A percentile compares a stretch with the other conserved stretches of the same genome.
Evolutionary conservation across 352 stramenopile genomes (phyloP).

Genomic region (Globisporangium middletonii): DNA sequence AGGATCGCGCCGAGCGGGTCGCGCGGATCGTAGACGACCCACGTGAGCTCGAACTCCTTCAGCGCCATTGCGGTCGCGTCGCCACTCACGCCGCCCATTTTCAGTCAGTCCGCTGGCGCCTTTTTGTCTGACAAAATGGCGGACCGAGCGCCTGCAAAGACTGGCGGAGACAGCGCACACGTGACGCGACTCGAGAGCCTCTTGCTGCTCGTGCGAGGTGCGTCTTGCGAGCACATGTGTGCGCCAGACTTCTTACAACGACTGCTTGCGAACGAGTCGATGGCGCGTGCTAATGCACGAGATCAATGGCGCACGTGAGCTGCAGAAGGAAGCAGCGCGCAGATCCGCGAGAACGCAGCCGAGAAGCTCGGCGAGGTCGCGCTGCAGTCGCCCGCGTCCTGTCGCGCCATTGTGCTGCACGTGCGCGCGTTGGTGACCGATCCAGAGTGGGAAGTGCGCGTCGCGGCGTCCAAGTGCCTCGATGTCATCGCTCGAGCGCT

Average conservation of each 20-base stretch:
- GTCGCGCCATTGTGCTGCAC: slow-evolving; percentile 23
- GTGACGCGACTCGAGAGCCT: slow-evolving; percentile 73
- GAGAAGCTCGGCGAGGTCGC: slow-evolving; percentile 67
- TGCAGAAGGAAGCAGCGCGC: slow-evolving; percentile 62
- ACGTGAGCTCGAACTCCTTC: slow-evolving; percentile 78
- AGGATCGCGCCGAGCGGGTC: slow-evolving; percentile 62
- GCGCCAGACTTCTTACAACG: no score
- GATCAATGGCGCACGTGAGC: no score
- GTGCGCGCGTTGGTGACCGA: slow-evolving; percentile 46
- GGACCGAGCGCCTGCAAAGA: no score
- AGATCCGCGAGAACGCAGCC: slow-evolving; percentile 63
- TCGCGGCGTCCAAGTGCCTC: slow-evolving; percentile 62
- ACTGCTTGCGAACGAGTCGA: neutral
- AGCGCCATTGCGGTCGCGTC: slow-evolving; percentile 17
- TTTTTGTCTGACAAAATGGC: no score
- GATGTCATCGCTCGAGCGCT: slow-evolving; percentile 47
- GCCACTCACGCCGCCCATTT: neutral
- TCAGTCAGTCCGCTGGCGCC: neutral
- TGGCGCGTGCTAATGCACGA: neutral
- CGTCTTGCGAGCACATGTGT: neutral
- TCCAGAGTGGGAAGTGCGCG: slow-evolving; percentile 62
- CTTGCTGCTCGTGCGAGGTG: slow-evolving; percentile 67
- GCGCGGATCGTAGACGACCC: slow-evolving; percentile 74
- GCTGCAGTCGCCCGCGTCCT: slow-evolving; percentile 33
- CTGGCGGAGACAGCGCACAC: slow-evolving; percentile 19